Percentiles rank a stretch among this genome's conserved stretches.
phyloP scores from a whole-genome alignment of 129 eudicot genomes.

The Escallonia herrerae region DNA sequence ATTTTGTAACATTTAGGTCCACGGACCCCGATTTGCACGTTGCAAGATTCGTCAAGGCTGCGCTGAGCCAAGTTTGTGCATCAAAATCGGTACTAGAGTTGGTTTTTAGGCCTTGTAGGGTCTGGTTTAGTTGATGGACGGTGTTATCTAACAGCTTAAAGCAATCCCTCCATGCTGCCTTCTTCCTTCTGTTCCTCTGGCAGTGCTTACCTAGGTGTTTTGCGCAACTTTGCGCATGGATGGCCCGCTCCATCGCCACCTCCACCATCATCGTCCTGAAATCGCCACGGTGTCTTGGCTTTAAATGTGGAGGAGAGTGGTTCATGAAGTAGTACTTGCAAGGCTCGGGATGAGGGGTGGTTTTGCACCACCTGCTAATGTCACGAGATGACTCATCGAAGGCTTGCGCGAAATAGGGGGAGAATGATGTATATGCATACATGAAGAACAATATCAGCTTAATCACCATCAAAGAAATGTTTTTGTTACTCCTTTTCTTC shows the following conservation, averaged over 20 bases:
- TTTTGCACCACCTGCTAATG: conserved; percentile 51
- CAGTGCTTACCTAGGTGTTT: conserved; percentile 23
- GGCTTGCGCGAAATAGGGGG: conserved; percentile 3
- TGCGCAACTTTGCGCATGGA: conserved; percentile 34
- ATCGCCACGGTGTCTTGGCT: conserved; percentile 33
- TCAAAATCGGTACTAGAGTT: conserved; percentile 43
- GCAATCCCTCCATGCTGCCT: conserved; percentile 57
- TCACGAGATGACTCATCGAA: conserved; percentile 12
- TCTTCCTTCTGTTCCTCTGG: conserved; percentile 32
- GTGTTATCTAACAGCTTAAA: conserved; percentile 47
- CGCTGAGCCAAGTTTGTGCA: conserved; percentile 79
- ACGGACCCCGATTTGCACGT: conserved; percentile 50
- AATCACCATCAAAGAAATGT: conserved; percentile 17
- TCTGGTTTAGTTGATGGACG: conserved; percentile 43
- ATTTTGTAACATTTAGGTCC: conserved; percentile 44
- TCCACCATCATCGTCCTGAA: conserved; percentile 38
- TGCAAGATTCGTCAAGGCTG: conserved; percentile 65
- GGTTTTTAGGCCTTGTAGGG: conserved; percentile 34
- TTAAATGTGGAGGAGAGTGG: conserved; percentile 7
- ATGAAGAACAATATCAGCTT: conserved; percentile 8
- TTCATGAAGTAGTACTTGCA: conserved; percentile 46
- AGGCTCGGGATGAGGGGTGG: conserved; percentile 75
- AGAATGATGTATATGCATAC: background rate
- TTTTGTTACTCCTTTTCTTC: background rate
- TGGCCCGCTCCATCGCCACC: conserved; percentile 49